Evolutionary conservation across 305 asterid genomes (phyloP).

Genomic region (Coffea humblotiana): DNA sequence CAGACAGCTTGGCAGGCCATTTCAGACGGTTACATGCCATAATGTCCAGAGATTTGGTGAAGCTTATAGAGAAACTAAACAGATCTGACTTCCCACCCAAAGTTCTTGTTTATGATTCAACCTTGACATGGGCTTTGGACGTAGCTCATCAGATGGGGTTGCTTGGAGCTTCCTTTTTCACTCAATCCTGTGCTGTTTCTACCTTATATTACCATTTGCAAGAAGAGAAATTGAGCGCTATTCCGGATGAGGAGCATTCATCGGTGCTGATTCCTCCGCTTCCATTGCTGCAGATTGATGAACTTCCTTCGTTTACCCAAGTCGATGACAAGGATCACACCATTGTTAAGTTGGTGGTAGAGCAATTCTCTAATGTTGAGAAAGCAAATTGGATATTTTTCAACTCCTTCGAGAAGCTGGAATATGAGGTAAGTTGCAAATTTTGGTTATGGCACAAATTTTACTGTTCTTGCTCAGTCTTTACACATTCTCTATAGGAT

Average conservation of each 20-base stretch:
- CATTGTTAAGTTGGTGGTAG: constrained; percentile 11
- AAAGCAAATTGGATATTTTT: constrained; percentile 45
- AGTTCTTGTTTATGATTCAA: constrained; percentile 40
- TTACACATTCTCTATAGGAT: too few species aligned
- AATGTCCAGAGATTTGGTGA: constrained; percentile 18
- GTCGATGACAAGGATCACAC: constrained; percentile 18
- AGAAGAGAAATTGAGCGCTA: constrained; percentile 31
- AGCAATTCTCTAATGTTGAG: constrained; percentile 35
- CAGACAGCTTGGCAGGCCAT: constrained; percentile 9
- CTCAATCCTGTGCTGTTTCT: constrained; percentile 41
- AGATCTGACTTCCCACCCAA: constrained; percentile 20
- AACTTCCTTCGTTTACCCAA: constrained; percentile 37
- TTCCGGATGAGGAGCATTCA: background rate
- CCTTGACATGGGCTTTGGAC: constrained; percentile 43
- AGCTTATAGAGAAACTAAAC: constrained; percentile 25
- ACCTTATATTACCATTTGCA: constrained; percentile 33
- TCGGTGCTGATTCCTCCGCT: constrained; percentile 34
- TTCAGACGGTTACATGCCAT: constrained; percentile 14
- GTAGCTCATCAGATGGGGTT: constrained; percentile 43
- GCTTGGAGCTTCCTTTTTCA: constrained; percentile 41
- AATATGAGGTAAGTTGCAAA: constrained; percentile 31
- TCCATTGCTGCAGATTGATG: constrained; percentile 32
- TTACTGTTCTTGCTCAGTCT: background rate
- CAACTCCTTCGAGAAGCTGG: constrained; percentile 45
- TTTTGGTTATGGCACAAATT: background rate